Base-by-base conservation (phyloP, 2,329 filamentous ascomycete species). In the Pseudogymnoascus sp. region DNA sequence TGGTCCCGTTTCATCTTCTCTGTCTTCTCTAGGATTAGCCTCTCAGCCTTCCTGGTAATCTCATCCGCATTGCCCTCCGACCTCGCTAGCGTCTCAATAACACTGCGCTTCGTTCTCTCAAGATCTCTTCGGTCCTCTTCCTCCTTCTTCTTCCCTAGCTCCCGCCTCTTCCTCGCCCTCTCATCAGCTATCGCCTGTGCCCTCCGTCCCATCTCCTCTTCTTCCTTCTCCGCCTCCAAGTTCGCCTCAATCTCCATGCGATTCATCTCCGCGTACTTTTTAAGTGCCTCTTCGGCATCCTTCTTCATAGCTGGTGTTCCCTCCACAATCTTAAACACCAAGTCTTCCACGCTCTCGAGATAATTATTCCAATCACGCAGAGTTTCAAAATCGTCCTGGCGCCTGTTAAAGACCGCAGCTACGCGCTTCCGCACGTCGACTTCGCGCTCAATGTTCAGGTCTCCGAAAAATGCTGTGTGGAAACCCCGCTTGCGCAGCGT, bases 341-440 rank as follows among this genome's bases (percentile, higher is more conserved):
- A 83, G 68, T 89, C 86, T 78, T 99, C 95, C 40, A 96, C 91
- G 72, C 90, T 87, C 76, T 97, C 91, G 11, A 99, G 85, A 77
- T 97, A 97, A 75, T 97, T 88, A 77, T 99, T 97, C 80, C 88
- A 99, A 72, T 87, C 89, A 47, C 84, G 79, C 65, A 96, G 81
- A 1, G 84, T 86, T 75, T 96, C 89, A 71, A 99, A 99, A 74
- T 99, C 95, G 66, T 95, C 90, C 77, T 96, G 88, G 16, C 85
- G 81, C 70, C 91, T 88, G 78, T 97, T 97, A 76, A 97, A 93
- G 8, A 93, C 89, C 64, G 78, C 78, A 2, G 87, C 87, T 1
- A 97, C 91, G 63, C 90, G 82, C 64, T 87, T 85, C 62, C 95
- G 83, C 65, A 97, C 91, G 76, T 99, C 95, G 16, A 97, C 91